These are phyloP conservation scores for Boeremia exigua DNA, from an alignment of 2,329 filamentous ascomycete species.

Conservation along the genomic window DNA sequence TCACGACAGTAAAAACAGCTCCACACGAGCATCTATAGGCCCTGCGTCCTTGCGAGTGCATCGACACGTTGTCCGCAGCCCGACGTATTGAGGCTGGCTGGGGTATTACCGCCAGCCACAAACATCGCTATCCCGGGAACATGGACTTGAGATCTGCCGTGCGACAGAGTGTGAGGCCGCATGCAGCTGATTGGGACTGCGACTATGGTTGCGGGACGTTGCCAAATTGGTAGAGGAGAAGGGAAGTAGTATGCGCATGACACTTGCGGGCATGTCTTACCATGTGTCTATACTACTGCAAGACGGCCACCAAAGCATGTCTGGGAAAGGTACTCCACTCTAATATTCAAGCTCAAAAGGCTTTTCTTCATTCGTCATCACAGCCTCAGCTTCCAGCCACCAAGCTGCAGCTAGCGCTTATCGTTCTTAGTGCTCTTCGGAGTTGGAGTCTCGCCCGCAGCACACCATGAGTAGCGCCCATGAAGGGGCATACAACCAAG, in stretches of 20 bases:
- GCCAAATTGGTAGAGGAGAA: background rate
- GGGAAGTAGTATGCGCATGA: background rate
- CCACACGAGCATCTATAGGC: background rate
- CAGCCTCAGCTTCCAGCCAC: conserved; percentile 15
- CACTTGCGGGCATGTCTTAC: background rate
- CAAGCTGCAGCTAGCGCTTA: conserved; percentile 15
- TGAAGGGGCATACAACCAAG: background rate
- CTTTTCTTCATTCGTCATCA: background rate
- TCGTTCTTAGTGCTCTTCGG: conserved; percentile 11
- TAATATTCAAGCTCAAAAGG: background rate
- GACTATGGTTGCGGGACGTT: background rate
- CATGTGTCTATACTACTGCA: background rate
- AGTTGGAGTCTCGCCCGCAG: conserved; percentile 16
- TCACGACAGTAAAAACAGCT: background rate
- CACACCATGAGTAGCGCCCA: conserved; percentile 4
- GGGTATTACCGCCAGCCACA: background rate
- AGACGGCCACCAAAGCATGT: background rate
- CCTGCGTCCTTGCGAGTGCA: background rate
- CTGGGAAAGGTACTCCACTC: conserved; percentile 3
- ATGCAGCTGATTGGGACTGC: background rate
- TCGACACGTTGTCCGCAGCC: background rate
- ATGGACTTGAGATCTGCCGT: background rate
- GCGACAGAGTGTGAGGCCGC: background rate
- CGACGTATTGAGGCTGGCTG: background rate
- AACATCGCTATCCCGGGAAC: background rate